Evolutionary conservation across 2,329 filamentous ascomycete genomes (phyloP), one percentile per base, ranked within the genome.

Genomic region (Endoconidiophora polonica): DNA sequence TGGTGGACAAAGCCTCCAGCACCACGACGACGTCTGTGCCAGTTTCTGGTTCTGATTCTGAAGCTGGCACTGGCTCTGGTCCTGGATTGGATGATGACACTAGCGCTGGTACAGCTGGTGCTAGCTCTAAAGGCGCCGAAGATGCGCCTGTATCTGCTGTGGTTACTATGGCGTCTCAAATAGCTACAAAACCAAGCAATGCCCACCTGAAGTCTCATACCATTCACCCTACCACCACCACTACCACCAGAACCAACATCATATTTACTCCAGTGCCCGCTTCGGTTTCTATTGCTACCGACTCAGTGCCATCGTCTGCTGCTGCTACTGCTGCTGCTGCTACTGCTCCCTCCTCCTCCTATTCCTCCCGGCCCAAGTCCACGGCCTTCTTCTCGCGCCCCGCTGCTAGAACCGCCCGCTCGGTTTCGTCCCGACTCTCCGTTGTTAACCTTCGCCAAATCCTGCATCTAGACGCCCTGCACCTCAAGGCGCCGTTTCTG

Each of bases 381-480:
- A 24, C 40, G 10, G 24, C 40, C 20, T 43, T 24, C 24, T 22
- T 22, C 20, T 22, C 40, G 3, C 20, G 20, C 12, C 20, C 40
- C 40, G 20, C 40, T 22, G 24, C 20, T 10, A 43, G 24, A 43
- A 24, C 40, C 12, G n/a, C 23, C 23, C 38, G 39, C 5, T 48
- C 26, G 26, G 26, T 29, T 29, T 29, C 46, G 18, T 49, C 46
- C 24, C 46, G 51, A 14, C 51, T 49, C 38, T 46, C 46, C 6
- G 46, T 46, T 49, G 20, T 49, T 41, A 53, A 53, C 46, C 42
- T 53, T 20, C 51, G 51, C 29, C 42, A 41, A 24, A 37, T 53
- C 10, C 24, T 53, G 23, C 42, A 49, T 49, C 41, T 53, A 41
- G 51, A 53, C 46, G 44, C 24, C 26, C 36, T 53, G 10, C 41